Percentiles rank a stretch among this genome's conserved stretches.
phyloP scores from a whole-genome alignment of 768 basidiomycete genomes.

The Punctularia strigosozonata region DNA sequence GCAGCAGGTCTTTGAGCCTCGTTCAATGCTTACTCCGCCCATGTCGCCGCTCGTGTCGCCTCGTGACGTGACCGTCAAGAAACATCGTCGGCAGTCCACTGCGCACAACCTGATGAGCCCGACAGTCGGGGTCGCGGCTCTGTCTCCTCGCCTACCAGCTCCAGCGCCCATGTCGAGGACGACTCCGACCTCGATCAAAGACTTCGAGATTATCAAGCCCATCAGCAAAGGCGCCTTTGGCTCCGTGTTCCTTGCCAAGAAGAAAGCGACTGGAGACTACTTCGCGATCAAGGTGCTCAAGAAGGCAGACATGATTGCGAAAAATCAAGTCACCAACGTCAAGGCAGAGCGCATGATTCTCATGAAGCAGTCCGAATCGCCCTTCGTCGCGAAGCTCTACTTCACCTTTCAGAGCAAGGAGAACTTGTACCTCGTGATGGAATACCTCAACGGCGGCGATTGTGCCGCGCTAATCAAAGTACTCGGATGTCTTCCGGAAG shows the following conservation, averaged over 20 bases:
- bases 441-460: conserved; percentile 97
- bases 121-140: conserved; percentile 33
- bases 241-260: conserved; percentile 95
- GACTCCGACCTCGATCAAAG: conserved; percentile 88
- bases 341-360: conserved; percentile 99
- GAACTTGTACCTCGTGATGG: conserved; percentile 97
- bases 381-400: conserved; percentile 94
- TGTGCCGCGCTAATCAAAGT: conserved; percentile 96
- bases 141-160: conserved; percentile 83
- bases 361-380: conserved; percentile 98
- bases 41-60: conserved; percentile 49
- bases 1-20: no score
- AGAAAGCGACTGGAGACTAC: conserved; percentile 96
- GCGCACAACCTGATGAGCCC: conserved; percentile 53
- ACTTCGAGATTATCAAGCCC: conserved; percentile 98
- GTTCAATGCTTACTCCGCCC: conserved; percentile 62
- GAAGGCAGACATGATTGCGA: conserved; percentile 99
- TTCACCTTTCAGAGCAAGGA: conserved; percentile 99
- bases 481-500: conserved; percentile 85
- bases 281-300: conserved; percentile 99
- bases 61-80: conserved; percentile 42
- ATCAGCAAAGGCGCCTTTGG: conserved; percentile 99
- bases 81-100: conserved; percentile 64
- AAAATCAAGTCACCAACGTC: conserved; percentile 99
- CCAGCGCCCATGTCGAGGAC: conserved; percentile 67